These are phyloP conservation scores for Melaleuca alternifolia DNA, from an alignment of 345 rosid species.

Conservation along the genomic window DNA sequence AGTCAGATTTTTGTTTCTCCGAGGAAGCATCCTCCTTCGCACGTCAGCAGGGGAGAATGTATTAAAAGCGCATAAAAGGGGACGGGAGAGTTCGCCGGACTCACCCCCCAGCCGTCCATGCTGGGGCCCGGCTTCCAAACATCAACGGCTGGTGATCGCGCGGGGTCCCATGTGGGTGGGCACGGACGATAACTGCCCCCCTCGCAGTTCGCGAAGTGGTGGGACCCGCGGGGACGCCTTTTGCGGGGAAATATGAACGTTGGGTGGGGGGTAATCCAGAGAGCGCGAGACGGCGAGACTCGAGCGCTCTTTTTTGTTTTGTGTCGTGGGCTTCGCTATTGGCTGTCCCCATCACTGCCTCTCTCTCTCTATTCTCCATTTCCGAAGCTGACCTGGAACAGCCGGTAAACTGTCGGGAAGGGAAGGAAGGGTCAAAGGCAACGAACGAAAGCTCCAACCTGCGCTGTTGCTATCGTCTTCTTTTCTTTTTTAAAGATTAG, in stretches of 20 bases:
- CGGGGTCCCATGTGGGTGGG: not conserved
- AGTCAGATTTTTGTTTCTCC: not conserved
- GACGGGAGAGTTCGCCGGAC: not conserved
- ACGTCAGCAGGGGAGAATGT: too few relatives aligned
- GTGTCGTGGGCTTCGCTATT: not conserved
- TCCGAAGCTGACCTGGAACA: not conserved
- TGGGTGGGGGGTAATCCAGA: not conserved
- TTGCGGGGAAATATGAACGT: not conserved
- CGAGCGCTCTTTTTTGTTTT: not conserved
- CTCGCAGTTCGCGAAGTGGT: not conserved
- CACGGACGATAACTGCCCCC: not conserved
- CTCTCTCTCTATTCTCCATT: not conserved
- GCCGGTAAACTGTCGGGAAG: not conserved
- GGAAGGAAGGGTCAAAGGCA: not conserved
- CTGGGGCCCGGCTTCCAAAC: not conserved
- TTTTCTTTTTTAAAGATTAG: not conserved
- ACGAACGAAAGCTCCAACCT: not conserved
- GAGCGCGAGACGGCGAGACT: not conserved
- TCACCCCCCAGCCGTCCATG: not conserved
- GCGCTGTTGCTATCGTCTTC: too few relatives aligned
- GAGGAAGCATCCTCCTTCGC: not conserved
- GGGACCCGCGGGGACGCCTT: not conserved
- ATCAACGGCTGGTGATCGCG: not conserved
- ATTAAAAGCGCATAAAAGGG: too few relatives aligned
- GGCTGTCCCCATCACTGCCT: not conserved